Conservation (phyloP, 2,329 filamentous ascomycete species). For the Fusarium fracticaudum region DNA sequence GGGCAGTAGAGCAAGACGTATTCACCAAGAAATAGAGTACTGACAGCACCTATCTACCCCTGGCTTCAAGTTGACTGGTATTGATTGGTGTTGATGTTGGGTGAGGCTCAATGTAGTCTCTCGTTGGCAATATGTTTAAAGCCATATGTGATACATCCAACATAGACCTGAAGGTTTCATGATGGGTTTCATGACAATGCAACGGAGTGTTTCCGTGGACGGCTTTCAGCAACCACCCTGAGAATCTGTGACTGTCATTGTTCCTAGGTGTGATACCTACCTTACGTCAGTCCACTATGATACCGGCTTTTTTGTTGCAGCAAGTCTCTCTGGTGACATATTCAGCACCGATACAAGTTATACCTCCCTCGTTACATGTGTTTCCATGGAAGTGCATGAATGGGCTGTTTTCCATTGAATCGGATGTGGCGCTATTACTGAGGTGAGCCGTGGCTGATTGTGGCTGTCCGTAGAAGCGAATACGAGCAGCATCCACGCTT, state of each 20-base stretch:
- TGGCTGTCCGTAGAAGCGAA: background rate
- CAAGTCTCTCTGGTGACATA: background rate
- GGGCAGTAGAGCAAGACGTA: background rate
- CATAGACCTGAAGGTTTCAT: background rate
- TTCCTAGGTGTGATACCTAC: background rate
- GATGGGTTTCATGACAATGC: background rate
- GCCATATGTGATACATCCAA: background rate
- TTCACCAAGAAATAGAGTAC: background rate
- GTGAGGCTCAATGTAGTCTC: background rate
- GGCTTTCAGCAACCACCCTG: too few relatives aligned
- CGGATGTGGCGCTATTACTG: background rate
- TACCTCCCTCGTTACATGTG: background rate
- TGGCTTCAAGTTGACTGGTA: background rate
- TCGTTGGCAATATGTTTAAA: background rate
- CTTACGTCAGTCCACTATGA: background rate
- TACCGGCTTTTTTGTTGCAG: background rate
- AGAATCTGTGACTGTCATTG: background rate
- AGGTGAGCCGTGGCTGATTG: background rate
- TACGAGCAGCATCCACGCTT: background rate
- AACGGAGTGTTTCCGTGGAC: background rate
- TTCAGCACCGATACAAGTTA: too few relatives aligned
- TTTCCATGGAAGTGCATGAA: background rate
- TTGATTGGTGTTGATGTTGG: background rate
- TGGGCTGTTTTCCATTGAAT: background rate
- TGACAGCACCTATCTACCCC: background rate